Base-by-base conservation (phyloP, 495 filamentous ascomycete species). In the Aspergillus wentii region DNA sequence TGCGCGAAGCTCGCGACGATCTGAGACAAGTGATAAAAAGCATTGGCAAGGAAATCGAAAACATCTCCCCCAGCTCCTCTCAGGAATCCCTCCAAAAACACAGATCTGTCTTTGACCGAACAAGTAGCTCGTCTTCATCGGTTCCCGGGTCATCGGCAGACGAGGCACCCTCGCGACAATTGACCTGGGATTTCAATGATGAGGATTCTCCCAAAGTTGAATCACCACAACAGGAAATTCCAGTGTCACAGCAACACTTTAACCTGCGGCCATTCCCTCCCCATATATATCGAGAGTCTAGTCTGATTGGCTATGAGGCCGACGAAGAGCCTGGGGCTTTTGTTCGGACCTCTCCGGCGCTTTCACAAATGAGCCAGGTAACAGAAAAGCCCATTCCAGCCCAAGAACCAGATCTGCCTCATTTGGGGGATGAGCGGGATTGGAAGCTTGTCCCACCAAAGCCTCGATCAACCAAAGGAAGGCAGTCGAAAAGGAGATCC, bases 91-190 rank as follows among this genome's bases (percentile, higher is more conserved):
- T 70, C 9, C 67, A 61, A 3, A 69, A 61, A 4, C 70, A 79
- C 25, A 69, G 74, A 3, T 88, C 84, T 0, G 80, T 88, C 4
- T 88, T 88, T 46, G 82, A 87, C 51, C 70, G 80, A 14, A 76
- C 79, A 1, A 86, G 78, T 39, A 84, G 80, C 54, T 73, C 74
- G 6, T 84, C 82, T 0, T 73, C 71, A 5, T 65, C 61, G 4
- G 52, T 59, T 6, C 66, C 62, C 0, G 63, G 62, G 8, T 73
- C 64, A 0, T 56, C 59, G 1, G 39, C 54, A 10, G 58, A 68
- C 17, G 55, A 68, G 37, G 53, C 55, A 14, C 27, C 44, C 5
- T 61, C 62, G 1, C 62, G 62, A 4, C 51, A 54, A 13, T 51
- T 56, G 5, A 70, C 64, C 1, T 60, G 52, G 43, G 54, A 59